Percentiles rank a stretch among this genome's conserved stretches.
These are phyloP conservation scores for Aspergillus bombycis DNA, from an alignment of 2,329 filamentous ascomycete genomes.

Conservation along the genomic window DNA sequence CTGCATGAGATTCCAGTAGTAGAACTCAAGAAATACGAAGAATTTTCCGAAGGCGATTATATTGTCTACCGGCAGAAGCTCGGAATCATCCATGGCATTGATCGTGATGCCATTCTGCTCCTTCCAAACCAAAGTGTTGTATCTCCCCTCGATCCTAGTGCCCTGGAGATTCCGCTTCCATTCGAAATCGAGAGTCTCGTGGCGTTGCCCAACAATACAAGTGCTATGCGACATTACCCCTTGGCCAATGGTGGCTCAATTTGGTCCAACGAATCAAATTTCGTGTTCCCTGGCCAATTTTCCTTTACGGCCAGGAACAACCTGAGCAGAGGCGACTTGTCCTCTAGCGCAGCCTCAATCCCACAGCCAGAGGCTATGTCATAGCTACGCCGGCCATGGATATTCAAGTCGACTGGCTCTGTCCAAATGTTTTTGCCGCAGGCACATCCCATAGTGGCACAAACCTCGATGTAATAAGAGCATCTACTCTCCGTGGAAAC, in stretches of 20 bases:
- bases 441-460: slow-evolving; percentile 23
- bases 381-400: slow-evolving; percentile 52
- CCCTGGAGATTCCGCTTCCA: slow-evolving; percentile 44
- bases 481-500: slow-evolving; percentile 21
- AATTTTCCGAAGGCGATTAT: slow-evolving; percentile 54
- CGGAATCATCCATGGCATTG: slow-evolving; percentile 55
- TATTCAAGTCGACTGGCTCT: slow-evolving; percentile 58
- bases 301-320: slow-evolving; percentile 57
- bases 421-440: slow-evolving; percentile 39
- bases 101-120: slow-evolving; percentile 54
- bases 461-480: slow-evolving; percentile 22
- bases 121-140: slow-evolving; percentile 59
- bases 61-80: slow-evolving; percentile 61
- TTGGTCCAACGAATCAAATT: slow-evolving; percentile 14
- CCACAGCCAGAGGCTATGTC: slow-evolving; percentile 56
- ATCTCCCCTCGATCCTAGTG: slow-evolving; percentile 51
- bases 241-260: slow-evolving; percentile 11
- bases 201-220: slow-evolving; percentile 16
- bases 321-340: slow-evolving; percentile 56
- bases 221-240: slow-evolving; percentile 6
- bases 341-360: slow-evolving; percentile 54
- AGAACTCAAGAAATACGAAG: slow-evolving; percentile 50
- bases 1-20: slow-evolving; percentile 47
- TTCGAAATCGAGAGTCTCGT: slow-evolving; percentile 26
- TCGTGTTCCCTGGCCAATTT: slow-evolving; percentile 42